Evolutionary conservation across 331 rosid species (phyloP).

Genomic region (Pyracantha coccinea): DNA sequence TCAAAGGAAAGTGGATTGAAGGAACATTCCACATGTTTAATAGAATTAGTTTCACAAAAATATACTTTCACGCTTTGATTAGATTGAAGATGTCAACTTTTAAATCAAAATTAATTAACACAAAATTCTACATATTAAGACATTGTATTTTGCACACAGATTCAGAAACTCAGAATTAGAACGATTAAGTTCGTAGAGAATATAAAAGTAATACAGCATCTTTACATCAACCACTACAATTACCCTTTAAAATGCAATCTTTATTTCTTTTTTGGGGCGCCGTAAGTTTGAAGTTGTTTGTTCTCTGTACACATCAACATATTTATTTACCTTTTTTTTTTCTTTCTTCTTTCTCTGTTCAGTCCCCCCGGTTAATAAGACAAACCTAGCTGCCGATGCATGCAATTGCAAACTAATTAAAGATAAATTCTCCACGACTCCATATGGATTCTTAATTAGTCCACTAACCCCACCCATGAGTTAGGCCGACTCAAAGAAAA

Average conservation of each 20-base stretch:
- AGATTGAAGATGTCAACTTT: neutral
- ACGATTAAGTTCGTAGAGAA: no score
- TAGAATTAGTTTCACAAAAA: neutral
- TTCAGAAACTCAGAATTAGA: neutral
- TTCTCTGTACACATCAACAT: neutral
- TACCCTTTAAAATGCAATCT: constrained; percentile 1
- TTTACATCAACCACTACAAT: neutral
- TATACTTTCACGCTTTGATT: neutral
- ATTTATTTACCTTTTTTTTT: neutral
- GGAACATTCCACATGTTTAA: neutral
- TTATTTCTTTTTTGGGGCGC: constrained; percentile 19
- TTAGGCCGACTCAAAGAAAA: no score
- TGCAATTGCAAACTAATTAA: neutral
- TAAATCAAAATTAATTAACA: neutral
- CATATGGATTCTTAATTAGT: neutral
- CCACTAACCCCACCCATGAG: neutral
- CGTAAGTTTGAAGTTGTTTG: constrained; percentile 6
- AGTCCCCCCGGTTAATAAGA: neutral
- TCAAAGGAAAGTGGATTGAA: neutral
- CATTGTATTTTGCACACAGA: neutral
- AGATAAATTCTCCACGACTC: neutral
- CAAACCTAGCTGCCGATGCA: neutral
- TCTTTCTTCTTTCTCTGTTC: neutral
- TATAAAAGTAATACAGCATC: neutral
- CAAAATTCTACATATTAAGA: neutral